Percentiles rank a stretch among this genome's conserved stretches.
phyloP scores from a whole-genome alignment of 202 grass and related monocot species.

The Zoysia matrella region DNA sequence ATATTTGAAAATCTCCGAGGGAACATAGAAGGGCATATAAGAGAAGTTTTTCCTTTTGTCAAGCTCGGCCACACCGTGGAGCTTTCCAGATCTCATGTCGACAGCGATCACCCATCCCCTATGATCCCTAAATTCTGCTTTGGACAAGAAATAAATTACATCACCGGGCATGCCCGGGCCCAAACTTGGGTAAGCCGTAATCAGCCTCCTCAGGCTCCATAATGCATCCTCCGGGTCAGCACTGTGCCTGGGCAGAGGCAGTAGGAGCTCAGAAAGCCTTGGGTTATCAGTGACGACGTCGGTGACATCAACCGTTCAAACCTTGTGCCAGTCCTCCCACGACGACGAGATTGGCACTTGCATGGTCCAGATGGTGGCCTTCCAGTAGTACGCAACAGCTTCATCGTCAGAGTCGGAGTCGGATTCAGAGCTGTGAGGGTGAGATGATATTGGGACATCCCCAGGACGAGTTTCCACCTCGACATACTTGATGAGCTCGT shows the following conservation, averaged over 20 bases:
- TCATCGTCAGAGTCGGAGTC: background rate
- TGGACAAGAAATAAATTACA: background rate
- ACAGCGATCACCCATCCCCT: background rate
- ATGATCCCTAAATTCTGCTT: background rate
- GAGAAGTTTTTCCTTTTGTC: background rate
- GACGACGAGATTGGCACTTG: background rate
- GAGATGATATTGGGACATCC: background rate
- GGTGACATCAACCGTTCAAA: background rate
- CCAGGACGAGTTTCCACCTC: background rate
- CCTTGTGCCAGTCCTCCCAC: constrained; percentile 12
- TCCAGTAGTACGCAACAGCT: background rate
- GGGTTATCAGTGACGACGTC: background rate
- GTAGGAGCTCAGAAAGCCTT: background rate
- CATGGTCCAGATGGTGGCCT: constrained; percentile 10
- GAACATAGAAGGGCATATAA: no score
- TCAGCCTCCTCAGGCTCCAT: constrained; percentile 8
- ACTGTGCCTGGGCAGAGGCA: background rate
- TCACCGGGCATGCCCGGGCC: background rate
- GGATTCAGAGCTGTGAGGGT: background rate
- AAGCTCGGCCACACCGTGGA: background rate
- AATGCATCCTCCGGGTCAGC: background rate
- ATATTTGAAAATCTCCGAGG: background rate
- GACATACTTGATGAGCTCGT: background rate
- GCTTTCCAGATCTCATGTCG: background rate
- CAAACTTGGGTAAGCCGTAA: background rate